Percentiles rank a stretch among this genome's conserved stretches.
Evolutionary conservation across 1,284 basidiomycete species (phyloP).

Genomic region (Ganoderma lingzhi): DNA sequence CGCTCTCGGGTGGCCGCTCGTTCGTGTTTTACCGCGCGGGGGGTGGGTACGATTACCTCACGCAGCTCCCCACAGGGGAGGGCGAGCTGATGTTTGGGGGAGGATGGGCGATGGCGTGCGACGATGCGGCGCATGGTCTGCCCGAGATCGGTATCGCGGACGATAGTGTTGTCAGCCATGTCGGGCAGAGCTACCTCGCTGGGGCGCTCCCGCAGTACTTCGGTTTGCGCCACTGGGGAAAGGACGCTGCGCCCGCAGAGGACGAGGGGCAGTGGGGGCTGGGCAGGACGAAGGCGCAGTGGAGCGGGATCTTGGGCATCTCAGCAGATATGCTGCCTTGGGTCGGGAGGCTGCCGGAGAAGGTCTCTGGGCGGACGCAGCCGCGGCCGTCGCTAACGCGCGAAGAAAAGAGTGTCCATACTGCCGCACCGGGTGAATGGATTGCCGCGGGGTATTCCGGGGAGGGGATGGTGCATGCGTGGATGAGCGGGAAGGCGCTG

Average conservation of each 20-base stretch:
- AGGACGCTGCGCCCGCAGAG: constrained; percentile 37
- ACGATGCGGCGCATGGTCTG: constrained; percentile 35
- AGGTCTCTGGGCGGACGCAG: constrained; percentile 44
- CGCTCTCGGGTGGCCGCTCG: constrained; percentile 51
- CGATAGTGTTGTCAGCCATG: constrained; percentile 48
- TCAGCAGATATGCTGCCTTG: constrained; percentile 54
- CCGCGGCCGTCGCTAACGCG: constrained; percentile 25
- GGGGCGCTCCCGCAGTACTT: constrained; percentile 55
- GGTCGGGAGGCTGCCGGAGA: constrained; percentile 53
- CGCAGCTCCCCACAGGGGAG: constrained; percentile 62
- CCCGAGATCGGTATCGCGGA: constrained; percentile 53
- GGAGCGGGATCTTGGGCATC: constrained; percentile 62
- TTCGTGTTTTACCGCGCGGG: constrained; percentile 66
- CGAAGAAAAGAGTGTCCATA: constrained; percentile 14
- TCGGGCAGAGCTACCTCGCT: constrained; percentile 47
- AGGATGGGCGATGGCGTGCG: constrained; percentile 48
- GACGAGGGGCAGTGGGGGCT: constrained; percentile 40
- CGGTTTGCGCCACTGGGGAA: constrained; percentile 50
- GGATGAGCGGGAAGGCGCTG: constrained; percentile 64
- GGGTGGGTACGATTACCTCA: constrained; percentile 73
- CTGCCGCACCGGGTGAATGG: constrained; percentile 53
- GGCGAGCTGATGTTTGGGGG: constrained; percentile 73
- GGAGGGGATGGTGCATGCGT: constrained; percentile 75
- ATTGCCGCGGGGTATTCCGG: constrained; percentile 67
- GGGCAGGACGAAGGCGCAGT: constrained; percentile 54